A percentile compares a stretch with the other conserved stretches of the same genome.
phyloP scores from a whole-genome alignment of 2,329 filamentous ascomycete species.

The Xylaria sp. region DNA sequence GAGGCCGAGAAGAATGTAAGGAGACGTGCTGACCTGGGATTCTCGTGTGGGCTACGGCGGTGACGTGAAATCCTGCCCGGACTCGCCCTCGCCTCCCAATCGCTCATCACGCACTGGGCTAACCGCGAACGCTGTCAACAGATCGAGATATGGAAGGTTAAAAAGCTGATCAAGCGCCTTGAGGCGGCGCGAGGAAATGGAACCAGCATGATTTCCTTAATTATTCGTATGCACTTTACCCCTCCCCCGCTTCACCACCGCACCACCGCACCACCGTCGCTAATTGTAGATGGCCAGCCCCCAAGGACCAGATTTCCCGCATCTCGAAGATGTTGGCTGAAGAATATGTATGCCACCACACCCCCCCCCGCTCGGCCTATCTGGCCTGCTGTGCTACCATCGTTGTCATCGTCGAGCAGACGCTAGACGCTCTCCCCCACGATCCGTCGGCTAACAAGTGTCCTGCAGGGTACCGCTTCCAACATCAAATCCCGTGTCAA shows the following conservation, averaged over 20 bases:
- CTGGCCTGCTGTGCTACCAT: neutral
- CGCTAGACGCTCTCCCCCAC: conserved; percentile 10
- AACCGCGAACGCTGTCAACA: conserved; percentile 47
- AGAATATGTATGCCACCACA: conserved; percentile 82
- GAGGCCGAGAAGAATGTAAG: conserved; percentile 96
- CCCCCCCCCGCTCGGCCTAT: neutral
- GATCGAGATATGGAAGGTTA: conserved; percentile 95
- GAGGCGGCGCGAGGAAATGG: conserved; percentile 98
- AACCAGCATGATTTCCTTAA: conserved; percentile 99
- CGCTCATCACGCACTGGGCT: conserved; percentile 38
- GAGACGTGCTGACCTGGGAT: conserved; percentile 42
- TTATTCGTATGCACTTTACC: conserved; percentile 78
- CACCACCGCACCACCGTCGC: conserved; percentile 29
- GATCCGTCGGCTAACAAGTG: conserved; percentile 40
- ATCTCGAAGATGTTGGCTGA: conserved; percentile 99
- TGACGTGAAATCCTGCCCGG: conserved; percentile 23
- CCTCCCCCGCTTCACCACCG: conserved; percentile 42
- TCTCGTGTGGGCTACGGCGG: conserved; percentile 23
- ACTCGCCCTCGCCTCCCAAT: conserved; percentile 19
- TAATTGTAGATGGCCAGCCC: conserved; percentile 74
- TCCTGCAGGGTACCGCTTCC: conserved; percentile 85
- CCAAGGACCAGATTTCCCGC: conserved; percentile 97
- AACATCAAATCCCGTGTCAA: conserved; percentile 99
- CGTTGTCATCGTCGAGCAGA: neutral
- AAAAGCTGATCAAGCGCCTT: conserved; percentile 99